Evolutionary conservation across 345 rosid species (phyloP), one percentile per base, ranked within the genome.

Genomic region (Trapa bicornis): DNA sequence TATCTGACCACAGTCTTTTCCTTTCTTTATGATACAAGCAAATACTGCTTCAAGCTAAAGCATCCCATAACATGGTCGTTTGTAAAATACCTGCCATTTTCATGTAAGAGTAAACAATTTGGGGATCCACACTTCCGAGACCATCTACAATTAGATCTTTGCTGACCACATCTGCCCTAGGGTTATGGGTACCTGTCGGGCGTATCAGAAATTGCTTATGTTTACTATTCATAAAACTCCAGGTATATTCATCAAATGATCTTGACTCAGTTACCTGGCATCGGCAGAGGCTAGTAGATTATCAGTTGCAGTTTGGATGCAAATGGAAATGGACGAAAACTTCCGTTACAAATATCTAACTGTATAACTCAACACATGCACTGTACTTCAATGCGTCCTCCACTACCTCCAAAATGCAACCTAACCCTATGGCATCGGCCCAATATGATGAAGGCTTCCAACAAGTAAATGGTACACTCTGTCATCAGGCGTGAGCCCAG

Each of bases 91-190:
- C 99, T 0, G 76, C 85, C 13, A 75, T 91, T 80, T 91, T 97
- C 99, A 94, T 88, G 84, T 91, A 91, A 0, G 96, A 85, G 84
- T 91, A 87, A 45, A 94, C 75, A 48, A 91, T 86, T 0, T 96
- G 88, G 39, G 97, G 92, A 58, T 97, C 90, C 64, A 91, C 95
- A 0, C 95, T 78, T 41, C 97, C 92, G 70, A 91, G 91, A 53
- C 97, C 97, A 67, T 97, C 83, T 71, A 91, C 86, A 42, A 91
- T 95, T 5, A 94, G 84, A 75, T 94, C 99, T 73, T 91, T 94
- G 89, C 99, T 88, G 67, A 94, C 88, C 45, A 68, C 76, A 66
- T 94, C 97, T 3, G 97, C 96, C 83, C 88, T 94, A 0, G 99
- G 91, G n/a, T 94, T 50, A 83, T 96, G 0, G 96, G 96, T 66